These are phyloP conservation scores for Geranium rotundifolium DNA, from an alignment of 345 rosid species.

Conservation along the genomic window DNA sequence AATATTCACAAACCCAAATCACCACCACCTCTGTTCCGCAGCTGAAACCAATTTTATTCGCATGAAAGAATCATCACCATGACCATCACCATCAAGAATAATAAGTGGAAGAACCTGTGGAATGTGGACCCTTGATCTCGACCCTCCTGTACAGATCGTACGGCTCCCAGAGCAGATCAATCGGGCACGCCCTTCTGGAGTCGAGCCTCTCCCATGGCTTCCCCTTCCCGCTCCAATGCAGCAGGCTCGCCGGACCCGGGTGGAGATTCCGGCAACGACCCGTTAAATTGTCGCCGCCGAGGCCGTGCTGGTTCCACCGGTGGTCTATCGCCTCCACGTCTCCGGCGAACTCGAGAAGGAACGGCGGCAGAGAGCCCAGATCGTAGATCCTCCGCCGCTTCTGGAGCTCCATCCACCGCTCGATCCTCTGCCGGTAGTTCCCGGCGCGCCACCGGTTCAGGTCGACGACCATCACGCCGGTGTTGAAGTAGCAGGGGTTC, in stretches of 20 bases:
- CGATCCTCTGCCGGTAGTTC: constrained; percentile 42
- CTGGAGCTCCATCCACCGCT: constrained; percentile 77
- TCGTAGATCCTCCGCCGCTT: constrained; percentile 59
- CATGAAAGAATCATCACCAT: neutral
- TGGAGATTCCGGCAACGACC: constrained; percentile 71
- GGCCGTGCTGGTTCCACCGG: constrained; percentile 83
- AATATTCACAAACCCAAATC: neutral
- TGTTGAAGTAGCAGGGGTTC: constrained; percentile 75
- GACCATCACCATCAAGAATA: neutral
- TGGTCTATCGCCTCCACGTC: constrained; percentile 63
- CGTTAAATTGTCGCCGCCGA: constrained; percentile 74
- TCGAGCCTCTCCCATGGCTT: constrained; percentile 85
- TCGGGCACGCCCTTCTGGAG: constrained; percentile 46
- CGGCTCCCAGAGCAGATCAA: constrained; percentile 69
- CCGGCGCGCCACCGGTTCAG: constrained; percentile 64
- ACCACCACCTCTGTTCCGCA: no score
- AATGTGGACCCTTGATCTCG: neutral
- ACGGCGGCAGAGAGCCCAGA: constrained; percentile 80
- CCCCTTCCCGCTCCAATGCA: constrained; percentile 98
- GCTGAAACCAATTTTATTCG: neutral
- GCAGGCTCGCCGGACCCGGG: constrained; percentile 69
- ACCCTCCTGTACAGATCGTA: constrained; percentile 43
- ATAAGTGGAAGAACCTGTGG: neutral
- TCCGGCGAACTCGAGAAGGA: constrained; percentile 59
- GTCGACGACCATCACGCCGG: constrained; percentile 94